Evolutionary conservation across 2,329 filamentous ascomycete genomes (phyloP), one percentile per base, ranked within the genome.

Genomic region (Aschersonia sp.): DNA sequence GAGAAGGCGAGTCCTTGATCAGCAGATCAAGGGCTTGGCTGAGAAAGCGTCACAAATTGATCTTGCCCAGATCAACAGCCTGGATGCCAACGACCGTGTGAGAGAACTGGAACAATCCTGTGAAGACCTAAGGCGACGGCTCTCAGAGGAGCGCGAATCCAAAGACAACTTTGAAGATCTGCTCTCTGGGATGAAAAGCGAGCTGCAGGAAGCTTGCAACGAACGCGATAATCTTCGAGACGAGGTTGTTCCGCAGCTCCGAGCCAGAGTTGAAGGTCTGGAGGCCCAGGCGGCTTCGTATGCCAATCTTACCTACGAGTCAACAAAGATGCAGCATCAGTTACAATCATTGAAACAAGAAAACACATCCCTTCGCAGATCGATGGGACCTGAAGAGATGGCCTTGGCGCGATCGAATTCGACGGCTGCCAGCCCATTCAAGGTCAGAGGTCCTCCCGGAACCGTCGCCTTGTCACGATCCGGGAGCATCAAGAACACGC

Each of bases 91-190:
- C 51, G 74, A 71, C 30, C 78, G 84, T 48, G 71, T 92, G 40
- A 82, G 78, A 59, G 86, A 95, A 55, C 73, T 97, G 30, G 89
- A 96, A 63, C 72, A 67, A 47, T 80, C 80, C 0, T 80, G 94
- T 53, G 89, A 95, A 55, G 88, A 94, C 58, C 76, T 91, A 45
- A 81, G 84, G 53, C 80, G 89, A 56, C 84, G 86, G 55, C 72
- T 98, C 43, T 73, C 78, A 1, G 89, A 97, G 59, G 92, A 98
- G 66, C 78, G 85, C 48, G 78, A 86, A 61, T 80, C 85, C 56
- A 96, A 94, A 63, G 82, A 87, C 59, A 96, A 94, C 62, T 94
- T 97, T 57, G 89, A 97, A 65, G 89, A 96, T 61, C 74, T 98
- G 43, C 73, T 97, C 43, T 80, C 82, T 5, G 91, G 86, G 4